These are phyloP conservation scores for Phialophora tarda DNA, from an alignment of 2,329 filamentous ascomycete species.

Conservation along the genomic window DNA sequence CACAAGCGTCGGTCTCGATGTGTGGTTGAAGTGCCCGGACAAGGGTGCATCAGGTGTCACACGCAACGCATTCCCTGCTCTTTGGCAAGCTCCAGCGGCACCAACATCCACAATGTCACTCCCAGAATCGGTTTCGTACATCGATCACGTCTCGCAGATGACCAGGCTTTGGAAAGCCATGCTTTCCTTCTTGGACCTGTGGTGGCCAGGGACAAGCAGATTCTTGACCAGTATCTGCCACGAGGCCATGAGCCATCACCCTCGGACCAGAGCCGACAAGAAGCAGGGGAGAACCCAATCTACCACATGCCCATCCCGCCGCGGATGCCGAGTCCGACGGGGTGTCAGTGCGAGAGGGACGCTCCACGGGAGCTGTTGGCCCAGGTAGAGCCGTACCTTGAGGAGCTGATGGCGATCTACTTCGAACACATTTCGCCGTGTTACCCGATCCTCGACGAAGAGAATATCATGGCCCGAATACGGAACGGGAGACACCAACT, in stretches of 20 bases:
- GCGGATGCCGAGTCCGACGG: conserved; percentile 45
- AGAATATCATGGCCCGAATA: conserved; percentile 58
- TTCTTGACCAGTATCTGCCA: conserved; percentile 63
- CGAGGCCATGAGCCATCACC: conserved; percentile 42
- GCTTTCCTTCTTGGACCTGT: conserved; percentile 65
- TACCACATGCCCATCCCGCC: conserved; percentile 46
- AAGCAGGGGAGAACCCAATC: conserved; percentile 44
- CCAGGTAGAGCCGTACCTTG: conserved; percentile 62
- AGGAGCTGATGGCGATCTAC: conserved; percentile 60
- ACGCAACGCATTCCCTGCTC: conserved; percentile 63
- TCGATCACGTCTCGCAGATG: conserved; percentile 22
- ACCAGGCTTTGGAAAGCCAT: conserved; percentile 14
- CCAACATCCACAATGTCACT: conserved; percentile 32
- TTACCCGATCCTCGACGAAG: conserved; percentile 66
- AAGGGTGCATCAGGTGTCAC: conserved; percentile 62
- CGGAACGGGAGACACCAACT: conserved; percentile 51
- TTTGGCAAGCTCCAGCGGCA: conserved; percentile 52
- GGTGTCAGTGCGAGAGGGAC: conserved; percentile 56
- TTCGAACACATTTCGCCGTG: conserved; percentile 63
- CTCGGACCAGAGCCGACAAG: conserved; percentile 42
- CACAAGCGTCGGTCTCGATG: conserved; percentile 66
- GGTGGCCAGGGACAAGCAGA: conserved; percentile 63
- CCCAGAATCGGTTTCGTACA: conserved; percentile 29
- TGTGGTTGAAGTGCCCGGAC: conserved; percentile 59
- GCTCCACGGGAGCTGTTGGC: conserved; percentile 62